Evolutionary conservation across 2,329 filamentous ascomycete species (phyloP).

Genomic region (Epichloe glyceriae): DNA sequence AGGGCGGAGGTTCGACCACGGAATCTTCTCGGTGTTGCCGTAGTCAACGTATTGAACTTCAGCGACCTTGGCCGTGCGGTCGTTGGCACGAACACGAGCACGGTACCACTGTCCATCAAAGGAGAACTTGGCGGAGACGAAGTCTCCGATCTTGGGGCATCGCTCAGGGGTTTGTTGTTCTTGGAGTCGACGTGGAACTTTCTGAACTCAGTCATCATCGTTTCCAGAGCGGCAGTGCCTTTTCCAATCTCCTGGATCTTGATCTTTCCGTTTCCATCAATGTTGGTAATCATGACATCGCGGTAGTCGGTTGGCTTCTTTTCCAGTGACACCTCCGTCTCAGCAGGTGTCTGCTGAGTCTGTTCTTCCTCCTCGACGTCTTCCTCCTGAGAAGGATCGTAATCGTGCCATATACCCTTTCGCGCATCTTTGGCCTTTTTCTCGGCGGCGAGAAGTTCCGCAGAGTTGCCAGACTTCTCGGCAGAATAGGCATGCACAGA

Average conservation of each 20-base stretch:
- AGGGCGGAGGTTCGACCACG: slow-evolving; percentile 75
- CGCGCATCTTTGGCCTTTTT: slow-evolving; percentile 76
- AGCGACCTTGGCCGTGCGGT: slow-evolving; percentile 75
- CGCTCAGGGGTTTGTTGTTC: slow-evolving; percentile 61
- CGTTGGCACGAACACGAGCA: slow-evolving; percentile 79
- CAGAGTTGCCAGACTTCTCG: slow-evolving; percentile 83
- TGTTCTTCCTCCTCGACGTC: slow-evolving; percentile 40
- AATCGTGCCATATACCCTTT: slow-evolving; percentile 87
- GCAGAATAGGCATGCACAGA: slow-evolving; percentile 90
- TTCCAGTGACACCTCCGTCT: slow-evolving; percentile 39
- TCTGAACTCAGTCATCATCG: slow-evolving; percentile 82
- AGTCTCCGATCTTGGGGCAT: slow-evolving; percentile 78
- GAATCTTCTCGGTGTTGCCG: slow-evolving; percentile 80
- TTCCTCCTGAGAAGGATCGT: slow-evolving; percentile 78
- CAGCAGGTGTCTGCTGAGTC: slow-evolving; percentile 36
- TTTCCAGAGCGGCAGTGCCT: slow-evolving; percentile 72
- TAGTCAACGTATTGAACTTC: slow-evolving; percentile 95
- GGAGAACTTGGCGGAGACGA: slow-evolving; percentile 82
- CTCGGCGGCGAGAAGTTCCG: slow-evolving; percentile 79
- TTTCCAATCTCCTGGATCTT: slow-evolving; percentile 87
- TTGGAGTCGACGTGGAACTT: slow-evolving; percentile 77
- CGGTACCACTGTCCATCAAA: slow-evolving; percentile 92
- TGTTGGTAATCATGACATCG: slow-evolving; percentile 82
- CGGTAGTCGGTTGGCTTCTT: slow-evolving; percentile 75
- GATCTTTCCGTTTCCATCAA: slow-evolving; percentile 68